Evolutionary conservation across 2,329 filamentous ascomycete genomes (phyloP), one percentile per base, ranked within the genome.

Genomic region (Hymenoscyphus fraxineus): DNA sequence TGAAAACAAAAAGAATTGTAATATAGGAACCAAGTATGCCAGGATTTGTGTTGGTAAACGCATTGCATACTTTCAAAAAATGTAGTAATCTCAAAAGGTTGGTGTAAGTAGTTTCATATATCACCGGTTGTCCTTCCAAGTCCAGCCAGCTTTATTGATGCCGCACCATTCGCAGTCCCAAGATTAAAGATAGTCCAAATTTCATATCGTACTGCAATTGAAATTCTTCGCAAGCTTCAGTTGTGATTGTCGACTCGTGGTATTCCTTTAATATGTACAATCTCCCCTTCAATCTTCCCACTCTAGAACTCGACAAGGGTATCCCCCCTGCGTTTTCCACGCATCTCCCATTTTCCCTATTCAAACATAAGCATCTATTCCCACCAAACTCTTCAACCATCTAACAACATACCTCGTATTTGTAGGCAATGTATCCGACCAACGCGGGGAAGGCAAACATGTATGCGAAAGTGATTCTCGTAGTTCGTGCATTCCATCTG

Each of bases 311-410:
- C 93, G 63, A 82, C 81, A 73, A 96, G 83, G n/a, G 88, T 83
- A 76, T 98, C 94, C 62, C 92, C 93, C 78, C 86, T 90, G 77
- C 91, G 85, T 88, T 98, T 98, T 64, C 88, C 94, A 72, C 93
- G 86, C 72, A 97, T 77, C 59, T 96, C 85, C 77, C 82, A 96
- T 76, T 94, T 92, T 74, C 94, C 95, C 94, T 98, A 73, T 57
- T 32, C 64, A 66, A 38, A 65, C 19, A 67, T 73, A 56, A 72
- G 68, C 60, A 67, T 66, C 72, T 38, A n/a, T 9, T 54, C 27
- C 39, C 59, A 58, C 15, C 41, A 12, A n/a, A 55, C 15, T 39
- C 92, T 87, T 27, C 22, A 54, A 54, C 12, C 47, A 54, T 54
- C 47, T 54, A 19, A 51, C 44, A 54, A 54, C 47, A n/a, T 80